Evolutionary conservation across 768 basidiomycete genomes (phyloP).

Genomic region (Cyclocybe cylindracea): DNA sequence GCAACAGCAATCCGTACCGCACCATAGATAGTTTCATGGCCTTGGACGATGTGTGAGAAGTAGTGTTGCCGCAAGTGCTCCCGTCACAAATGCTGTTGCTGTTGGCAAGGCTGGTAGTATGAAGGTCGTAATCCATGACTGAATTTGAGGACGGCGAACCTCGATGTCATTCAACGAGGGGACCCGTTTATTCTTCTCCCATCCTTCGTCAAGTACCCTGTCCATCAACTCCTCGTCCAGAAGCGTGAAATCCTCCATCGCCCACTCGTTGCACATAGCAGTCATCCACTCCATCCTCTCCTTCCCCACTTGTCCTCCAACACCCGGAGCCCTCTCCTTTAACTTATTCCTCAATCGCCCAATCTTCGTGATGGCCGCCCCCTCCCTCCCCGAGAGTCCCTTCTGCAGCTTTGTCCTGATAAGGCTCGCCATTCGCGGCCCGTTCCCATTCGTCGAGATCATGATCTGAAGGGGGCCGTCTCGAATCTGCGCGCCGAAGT

Average conservation of each 20-base stretch:
- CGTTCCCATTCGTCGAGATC: conserved; percentile 94
- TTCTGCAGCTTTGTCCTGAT: conserved; percentile 70
- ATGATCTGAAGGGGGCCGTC: conserved; percentile 92
- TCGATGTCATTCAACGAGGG: conserved; percentile 42
- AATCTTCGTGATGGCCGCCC: conserved; percentile 76
- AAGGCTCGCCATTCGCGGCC: conserved; percentile 87
- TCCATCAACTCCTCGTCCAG: conserved; percentile 69
- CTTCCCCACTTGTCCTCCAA: conserved; percentile 75
- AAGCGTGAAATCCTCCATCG: conserved; percentile 73
- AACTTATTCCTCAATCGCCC: conserved; percentile 73
- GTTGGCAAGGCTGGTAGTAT: conserved; percentile 13
- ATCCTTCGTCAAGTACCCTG: conserved; percentile 78
- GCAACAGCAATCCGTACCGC: background rate
- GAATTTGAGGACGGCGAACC: conserved; percentile 14
- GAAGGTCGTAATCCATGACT: background rate
- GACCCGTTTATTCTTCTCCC: conserved; percentile 57
- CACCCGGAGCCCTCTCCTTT: conserved; percentile 79
- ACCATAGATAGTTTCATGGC: conserved; percentile 5
- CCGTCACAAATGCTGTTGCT: conserved; percentile 17
- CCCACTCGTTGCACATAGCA: conserved; percentile 82
- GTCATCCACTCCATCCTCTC: conserved; percentile 94
- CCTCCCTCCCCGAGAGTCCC: conserved; percentile 70
- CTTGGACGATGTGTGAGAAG: conserved; percentile 9
- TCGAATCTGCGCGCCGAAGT: conserved; percentile 93
- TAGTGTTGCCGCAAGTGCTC: conserved; percentile 11